Evolutionary conservation across 1,284 basidiomycete species (phyloP), one percentile per base, ranked within the genome.

Genomic region (Cronartium quercuum): DNA sequence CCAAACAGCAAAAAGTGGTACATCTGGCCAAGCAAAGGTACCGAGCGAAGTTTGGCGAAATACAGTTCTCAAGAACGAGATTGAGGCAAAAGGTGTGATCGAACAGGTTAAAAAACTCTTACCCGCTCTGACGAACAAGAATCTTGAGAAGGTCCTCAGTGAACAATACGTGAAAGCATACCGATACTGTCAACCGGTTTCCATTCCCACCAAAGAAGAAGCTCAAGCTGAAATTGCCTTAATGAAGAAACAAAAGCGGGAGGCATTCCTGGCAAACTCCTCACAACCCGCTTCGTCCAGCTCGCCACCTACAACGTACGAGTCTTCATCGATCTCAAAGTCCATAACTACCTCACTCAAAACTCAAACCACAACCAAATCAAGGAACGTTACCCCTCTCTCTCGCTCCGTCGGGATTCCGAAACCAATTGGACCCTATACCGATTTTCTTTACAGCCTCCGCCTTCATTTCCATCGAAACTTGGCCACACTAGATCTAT

Each of bases 381-480:
- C 63, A 47, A 58, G 67, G 24, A 69, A 61, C 35, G n/a, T n/a
- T n/a, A n/a, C n/a, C n/a, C 21, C 47, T 21, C 42, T 71, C 4
- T 35, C 69, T 12, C 69, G 63, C 35, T 47, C 63, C 10, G 58
- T 65, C 34, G 70, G 70, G 21, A 65, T 66, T 57, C 70, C 70
- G 63, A 44, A 62, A 41, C 63, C 70, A n/a, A 21, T 74, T 37
- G 70, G 70, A 1, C 35, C 70, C 24, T 74, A 74, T 35, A 66
- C 70, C 10, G 70, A 74, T 57, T 74, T 74, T 24, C 55, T 74
- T 10, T 74, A 74, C 24, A 61, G 64, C 63, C 40, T 74, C 10
- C 51, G 70, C 34, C 42, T 74, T 10, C 70, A 74, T 74, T 74
- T 74, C 42, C 70, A 74, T 66, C 70, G 70, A 10, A 74, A 66